A percentile compares a stretch with the other conserved stretches of the same genome.
Evolutionary conservation across 345 rosid species (phyloP).

Genomic region (Camelina hispida): DNA sequence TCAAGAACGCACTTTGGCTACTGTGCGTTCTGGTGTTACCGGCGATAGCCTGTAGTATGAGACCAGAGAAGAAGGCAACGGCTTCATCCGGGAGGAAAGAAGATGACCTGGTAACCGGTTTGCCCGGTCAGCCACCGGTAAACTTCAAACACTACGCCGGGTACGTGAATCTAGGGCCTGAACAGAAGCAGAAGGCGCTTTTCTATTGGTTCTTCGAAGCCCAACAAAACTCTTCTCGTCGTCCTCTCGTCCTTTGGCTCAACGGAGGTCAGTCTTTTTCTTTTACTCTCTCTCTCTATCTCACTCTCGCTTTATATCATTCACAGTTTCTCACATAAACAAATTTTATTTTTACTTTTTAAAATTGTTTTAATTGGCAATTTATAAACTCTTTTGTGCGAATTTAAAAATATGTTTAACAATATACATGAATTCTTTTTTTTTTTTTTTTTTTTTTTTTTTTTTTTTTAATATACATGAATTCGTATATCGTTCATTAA

Average conservation of each 20-base stretch:
- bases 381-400: background rate
- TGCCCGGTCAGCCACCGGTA: constrained; percentile 69
- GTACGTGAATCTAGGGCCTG: constrained; percentile 51
- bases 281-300: background rate
- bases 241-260: constrained; percentile 81
- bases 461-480: too few species aligned
- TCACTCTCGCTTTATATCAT: background rate
- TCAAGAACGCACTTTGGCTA: constrained; percentile 35
- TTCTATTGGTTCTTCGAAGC: constrained; percentile 85
- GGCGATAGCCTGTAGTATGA: constrained; percentile 36
- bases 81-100: constrained; percentile 38
- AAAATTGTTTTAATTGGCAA: background rate
- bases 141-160: constrained; percentile 66
- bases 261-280: constrained; percentile 57
- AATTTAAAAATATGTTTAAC: too few species aligned
- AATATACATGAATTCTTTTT: too few species aligned
- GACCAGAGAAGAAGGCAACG: constrained; percentile 32
- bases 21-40: constrained; percentile 38
- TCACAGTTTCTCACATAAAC: background rate
- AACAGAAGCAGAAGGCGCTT: constrained; percentile 49
- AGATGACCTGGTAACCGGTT: constrained; percentile 49
- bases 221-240: constrained; percentile 37
- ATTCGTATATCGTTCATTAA: too few species aligned
- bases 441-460: too few species aligned
- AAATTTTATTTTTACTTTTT: background rate